Evolutionary conservation across 345 rosid species (phyloP).

Genomic region (Linum lewisii): DNA sequence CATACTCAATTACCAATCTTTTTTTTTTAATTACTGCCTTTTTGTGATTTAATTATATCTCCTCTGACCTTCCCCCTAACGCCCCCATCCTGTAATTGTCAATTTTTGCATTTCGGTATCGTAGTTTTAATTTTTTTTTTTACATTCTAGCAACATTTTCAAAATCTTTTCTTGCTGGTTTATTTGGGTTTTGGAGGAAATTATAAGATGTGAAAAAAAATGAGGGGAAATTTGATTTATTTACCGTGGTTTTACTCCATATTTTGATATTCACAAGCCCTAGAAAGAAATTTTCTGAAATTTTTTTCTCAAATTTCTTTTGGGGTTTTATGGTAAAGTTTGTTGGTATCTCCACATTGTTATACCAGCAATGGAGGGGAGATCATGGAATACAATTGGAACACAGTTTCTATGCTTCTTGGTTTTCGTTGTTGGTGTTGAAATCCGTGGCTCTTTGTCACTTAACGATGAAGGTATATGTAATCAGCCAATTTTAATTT

Average conservation of each 20-base stretch:
- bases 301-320: conserved; percentile 12
- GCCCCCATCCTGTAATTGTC: no score
- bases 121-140: no score
- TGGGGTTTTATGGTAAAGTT: conserved; percentile 52
- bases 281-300: no score
- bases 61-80: no score
- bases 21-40: no score
- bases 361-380: conserved; percentile 56
- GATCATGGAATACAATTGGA: conserved; percentile 53
- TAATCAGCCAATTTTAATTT: neutral
- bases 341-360: conserved; percentile 27
- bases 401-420: conserved; percentile 46
- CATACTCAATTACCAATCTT: no score
- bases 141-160: no score
- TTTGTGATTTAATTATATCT: no score
- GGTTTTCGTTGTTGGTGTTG: conserved; percentile 35
- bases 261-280: neutral
- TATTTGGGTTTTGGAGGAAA: conserved; percentile 19
- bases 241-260: neutral
- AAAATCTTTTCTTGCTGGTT: no score
- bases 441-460: conserved; percentile 36
- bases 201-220: conserved; percentile 19
- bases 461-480: conserved; percentile 51
- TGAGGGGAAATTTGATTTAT: no score
- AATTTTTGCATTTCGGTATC: no score